phyloP scores from a whole-genome alignment of 2,329 filamentous ascomycete species.

The Phialocephala sp. region DNA sequence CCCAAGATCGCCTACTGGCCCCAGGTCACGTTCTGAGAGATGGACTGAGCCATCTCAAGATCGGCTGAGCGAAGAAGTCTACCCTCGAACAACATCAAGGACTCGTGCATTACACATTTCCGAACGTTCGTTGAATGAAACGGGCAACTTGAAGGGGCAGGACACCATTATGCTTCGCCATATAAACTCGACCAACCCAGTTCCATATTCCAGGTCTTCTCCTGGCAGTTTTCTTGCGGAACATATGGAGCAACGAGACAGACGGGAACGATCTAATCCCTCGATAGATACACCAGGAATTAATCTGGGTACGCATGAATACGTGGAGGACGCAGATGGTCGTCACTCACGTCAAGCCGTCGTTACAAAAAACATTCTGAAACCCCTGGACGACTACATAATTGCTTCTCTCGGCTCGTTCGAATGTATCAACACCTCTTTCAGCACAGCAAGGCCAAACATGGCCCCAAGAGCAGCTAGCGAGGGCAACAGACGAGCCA shows the following conservation, averaged over 20 bases:
- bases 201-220: constrained; percentile 37
- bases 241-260: constrained; percentile 28
- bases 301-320: neutral
- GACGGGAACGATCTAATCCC: neutral
- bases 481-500: constrained; percentile 33
- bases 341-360: constrained; percentile 46
- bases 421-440: constrained; percentile 78
- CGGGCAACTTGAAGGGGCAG: constrained; percentile 18
- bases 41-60: constrained; percentile 6
- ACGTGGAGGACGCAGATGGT: constrained; percentile 10
- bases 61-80: neutral
- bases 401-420: constrained; percentile 70
- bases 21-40: constrained; percentile 4
- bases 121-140: constrained; percentile 18
- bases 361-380: constrained; percentile 67
- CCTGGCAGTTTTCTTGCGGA: constrained; percentile 35
- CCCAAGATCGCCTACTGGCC: constrained; percentile 29
- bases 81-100: neutral
- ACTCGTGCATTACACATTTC: constrained; percentile 24
- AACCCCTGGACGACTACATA: constrained; percentile 79
- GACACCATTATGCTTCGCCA: constrained; percentile 9
- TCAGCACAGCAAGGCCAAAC: constrained; percentile 58
- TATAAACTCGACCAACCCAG: constrained; percentile 15
- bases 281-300: constrained; percentile 1
- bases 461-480: constrained; percentile 40